These are phyloP conservation scores for Mycothermus thermophilus DNA, from an alignment of 495 filamentous ascomycete species.

Conservation along the genomic window DNA sequence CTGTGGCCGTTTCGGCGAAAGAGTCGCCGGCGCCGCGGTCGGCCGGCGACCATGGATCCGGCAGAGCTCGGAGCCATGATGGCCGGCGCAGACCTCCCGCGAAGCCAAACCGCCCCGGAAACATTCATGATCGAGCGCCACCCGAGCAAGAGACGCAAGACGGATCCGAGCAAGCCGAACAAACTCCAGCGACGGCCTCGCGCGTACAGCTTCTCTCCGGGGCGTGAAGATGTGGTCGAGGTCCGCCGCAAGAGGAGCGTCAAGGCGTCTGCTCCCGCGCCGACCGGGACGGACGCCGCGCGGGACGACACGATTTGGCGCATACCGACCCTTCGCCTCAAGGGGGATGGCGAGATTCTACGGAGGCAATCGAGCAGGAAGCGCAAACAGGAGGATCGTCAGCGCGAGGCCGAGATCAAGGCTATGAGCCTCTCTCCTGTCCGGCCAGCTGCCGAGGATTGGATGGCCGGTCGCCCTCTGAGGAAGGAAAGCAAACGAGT, in stretches of 20 bases:
- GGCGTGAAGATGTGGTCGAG: conserved; percentile 32
- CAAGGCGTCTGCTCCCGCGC: too few species aligned
- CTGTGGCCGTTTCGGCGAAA: conserved; percentile 68
- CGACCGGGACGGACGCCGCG: too few species aligned
- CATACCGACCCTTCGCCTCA: conserved; percentile 56
- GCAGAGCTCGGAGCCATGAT: conserved; percentile 14
- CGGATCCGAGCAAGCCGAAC: conserved; percentile 29
- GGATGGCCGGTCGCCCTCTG: conserved; percentile 35
- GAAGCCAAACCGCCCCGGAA: conserved; percentile 28
- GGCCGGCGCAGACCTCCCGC: too few species aligned
- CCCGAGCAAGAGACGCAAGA: conserved; percentile 16
- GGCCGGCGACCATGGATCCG: conserved; percentile 23
- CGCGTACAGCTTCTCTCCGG: conserved; percentile 41
- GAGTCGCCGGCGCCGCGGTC: conserved; percentile 35
- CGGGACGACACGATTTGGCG: conserved; percentile 35
- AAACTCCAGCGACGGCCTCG: conserved; percentile 35
- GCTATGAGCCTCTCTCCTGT: conserved; percentile 62
- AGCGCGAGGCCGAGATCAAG: conserved; percentile 72
- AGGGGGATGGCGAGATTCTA: conserved; percentile 39
- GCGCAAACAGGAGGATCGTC: conserved; percentile 54
- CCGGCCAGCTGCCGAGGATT: conserved; percentile 41
- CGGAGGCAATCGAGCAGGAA: conserved; percentile 64
- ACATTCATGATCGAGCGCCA: conserved; percentile 7
- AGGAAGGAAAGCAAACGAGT: conserved; percentile 52
- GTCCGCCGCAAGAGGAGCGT: conserved; percentile 19